Percentiles rank a stretch among this genome's conserved stretches.
These are phyloP conservation scores for Malus sylvestris DNA, from an alignment of 306 rosid species.

Conservation along the genomic window DNA sequence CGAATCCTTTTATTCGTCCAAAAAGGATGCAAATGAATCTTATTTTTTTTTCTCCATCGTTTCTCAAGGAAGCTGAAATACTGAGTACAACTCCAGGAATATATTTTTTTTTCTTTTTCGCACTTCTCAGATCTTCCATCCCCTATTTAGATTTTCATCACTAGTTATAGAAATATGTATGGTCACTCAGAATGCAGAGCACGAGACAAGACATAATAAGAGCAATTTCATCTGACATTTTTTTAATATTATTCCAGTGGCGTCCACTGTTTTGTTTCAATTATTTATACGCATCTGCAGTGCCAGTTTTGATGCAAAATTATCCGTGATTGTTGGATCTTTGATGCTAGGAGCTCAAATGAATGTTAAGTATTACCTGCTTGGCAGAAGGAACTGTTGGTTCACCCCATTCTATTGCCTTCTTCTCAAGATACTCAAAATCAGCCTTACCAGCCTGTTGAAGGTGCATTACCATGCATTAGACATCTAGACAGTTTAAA, in stretches of 20 bases:
- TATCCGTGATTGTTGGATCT: neutral
- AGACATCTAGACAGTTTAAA: conserved; percentile 11
- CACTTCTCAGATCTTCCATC: no score
- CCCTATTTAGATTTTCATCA: no score
- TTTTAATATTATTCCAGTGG: neutral
- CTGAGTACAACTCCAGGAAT: no score
- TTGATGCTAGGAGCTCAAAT: neutral
- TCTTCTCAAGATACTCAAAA: conserved; percentile 84
- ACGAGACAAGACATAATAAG: no score
- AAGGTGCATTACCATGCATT: conserved; percentile 19
- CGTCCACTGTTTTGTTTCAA: neutral
- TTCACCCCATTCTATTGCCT: conserved; percentile 82
- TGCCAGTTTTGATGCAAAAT: neutral
- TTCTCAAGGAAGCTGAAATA: no score
- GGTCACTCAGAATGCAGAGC: no score
- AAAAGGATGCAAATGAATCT: neutral
- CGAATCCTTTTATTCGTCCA: neutral
- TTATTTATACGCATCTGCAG: neutral
- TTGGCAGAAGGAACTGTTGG: conserved; percentile 84
- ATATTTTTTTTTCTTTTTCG: no score
- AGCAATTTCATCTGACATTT: neutral
- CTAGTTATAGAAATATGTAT: no score
- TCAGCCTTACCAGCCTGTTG: conserved; percentile 83
- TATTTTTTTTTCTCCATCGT: no score
- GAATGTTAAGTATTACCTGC: conserved; percentile 49